Evolutionary conservation across 306 rosid genomes (phyloP).

Genomic region (Coriaria nepalensis): DNA sequence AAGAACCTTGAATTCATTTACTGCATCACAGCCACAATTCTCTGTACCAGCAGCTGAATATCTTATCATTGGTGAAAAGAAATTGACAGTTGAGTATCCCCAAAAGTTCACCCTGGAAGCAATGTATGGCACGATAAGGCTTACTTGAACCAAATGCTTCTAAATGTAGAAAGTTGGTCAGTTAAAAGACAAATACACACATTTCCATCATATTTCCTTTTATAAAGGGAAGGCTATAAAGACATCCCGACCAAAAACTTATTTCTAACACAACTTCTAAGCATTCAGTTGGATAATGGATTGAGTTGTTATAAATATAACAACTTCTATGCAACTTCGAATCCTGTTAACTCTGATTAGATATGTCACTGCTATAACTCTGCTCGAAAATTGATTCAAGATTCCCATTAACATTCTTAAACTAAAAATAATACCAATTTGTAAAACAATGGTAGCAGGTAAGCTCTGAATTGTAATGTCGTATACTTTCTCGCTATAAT

Average conservation of each 20-base stretch:
- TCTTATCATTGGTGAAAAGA: constrained; percentile 92
- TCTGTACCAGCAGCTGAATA: constrained; percentile 65
- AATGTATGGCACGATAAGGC: background rate
- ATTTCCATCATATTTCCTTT: background rate
- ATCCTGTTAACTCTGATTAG: too few relatives aligned
- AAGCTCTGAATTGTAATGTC: background rate
- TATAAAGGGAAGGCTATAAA: background rate
- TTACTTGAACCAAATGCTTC: background rate
- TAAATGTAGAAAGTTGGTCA: background rate
- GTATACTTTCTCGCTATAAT: background rate
- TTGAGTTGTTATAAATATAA: too few relatives aligned
- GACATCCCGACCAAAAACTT: background rate
- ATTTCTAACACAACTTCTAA: background rate
- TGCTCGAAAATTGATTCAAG: too few relatives aligned
- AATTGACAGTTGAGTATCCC: constrained; percentile 92
- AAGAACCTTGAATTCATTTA: constrained; percentile 74
- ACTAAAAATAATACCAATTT: too few relatives aligned
- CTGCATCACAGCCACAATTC: constrained; percentile 71
- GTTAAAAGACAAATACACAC: background rate
- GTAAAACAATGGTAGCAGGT: too few relatives aligned
- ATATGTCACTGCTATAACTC: too few relatives aligned
- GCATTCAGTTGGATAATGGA: too few relatives aligned
- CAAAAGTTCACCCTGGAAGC: constrained; percentile 73
- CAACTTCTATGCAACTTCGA: too few relatives aligned
- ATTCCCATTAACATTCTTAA: too few relatives aligned